Evolutionary conservation across 1,139 yeast genomes (phyloP).

Genomic region (Kurtzmaniella natalensis): DNA sequence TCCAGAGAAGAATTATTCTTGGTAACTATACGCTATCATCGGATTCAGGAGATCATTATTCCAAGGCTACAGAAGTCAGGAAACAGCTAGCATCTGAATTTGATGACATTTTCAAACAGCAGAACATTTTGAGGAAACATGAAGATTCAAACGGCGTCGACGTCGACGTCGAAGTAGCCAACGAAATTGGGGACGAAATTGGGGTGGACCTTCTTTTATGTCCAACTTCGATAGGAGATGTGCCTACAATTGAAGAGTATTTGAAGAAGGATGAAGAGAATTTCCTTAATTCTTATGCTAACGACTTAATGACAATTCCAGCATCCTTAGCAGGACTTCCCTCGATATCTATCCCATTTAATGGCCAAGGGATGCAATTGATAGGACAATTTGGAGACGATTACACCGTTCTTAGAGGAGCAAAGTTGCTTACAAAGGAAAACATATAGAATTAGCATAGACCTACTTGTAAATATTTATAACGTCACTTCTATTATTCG

Average conservation of each 20-base stretch:
- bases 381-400: constrained; percentile 90
- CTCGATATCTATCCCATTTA: constrained; percentile 67
- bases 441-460: neutral
- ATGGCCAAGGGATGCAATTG: constrained; percentile 59
- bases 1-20: constrained; percentile 71
- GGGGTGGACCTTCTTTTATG: constrained; percentile 69
- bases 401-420: constrained; percentile 44
- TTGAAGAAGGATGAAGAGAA: constrained; percentile 26
- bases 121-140: constrained; percentile 49
- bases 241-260: constrained; percentile 50
- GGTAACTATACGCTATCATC: constrained; percentile 87
- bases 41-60: constrained; percentile 70
- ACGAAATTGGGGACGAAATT: constrained; percentile 10
- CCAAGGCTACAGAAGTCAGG: constrained; percentile 71
- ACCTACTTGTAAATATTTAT: constrained; percentile 2
- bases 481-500: too few species aligned
- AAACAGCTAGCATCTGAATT: constrained; percentile 59
- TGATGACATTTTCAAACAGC: constrained; percentile 53
- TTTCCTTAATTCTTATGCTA: constrained; percentile 62
- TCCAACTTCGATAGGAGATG: constrained; percentile 65
- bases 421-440: constrained; percentile 10
- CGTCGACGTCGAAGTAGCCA: too few species aligned
- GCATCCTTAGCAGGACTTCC: constrained; percentile 92
- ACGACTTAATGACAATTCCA: constrained; percentile 86
- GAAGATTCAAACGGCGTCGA: constrained; percentile 10